phyloP scores from a whole-genome alignment of 1,139 yeast genomes.

The Blastobotrys capitulatus region DNA sequence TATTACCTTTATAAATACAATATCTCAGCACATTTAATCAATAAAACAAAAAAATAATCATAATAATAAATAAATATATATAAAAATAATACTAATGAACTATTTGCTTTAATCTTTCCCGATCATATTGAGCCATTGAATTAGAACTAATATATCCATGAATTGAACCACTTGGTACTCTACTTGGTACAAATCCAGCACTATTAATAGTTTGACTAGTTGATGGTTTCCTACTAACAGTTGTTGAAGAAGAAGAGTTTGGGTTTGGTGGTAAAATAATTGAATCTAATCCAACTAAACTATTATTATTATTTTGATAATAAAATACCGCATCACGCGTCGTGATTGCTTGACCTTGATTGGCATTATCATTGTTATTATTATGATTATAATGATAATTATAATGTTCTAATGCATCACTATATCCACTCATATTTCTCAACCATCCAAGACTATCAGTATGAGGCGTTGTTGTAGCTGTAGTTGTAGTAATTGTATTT shows the following conservation, averaged over 20 bases:
- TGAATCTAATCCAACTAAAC: background rate
- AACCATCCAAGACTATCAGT: background rate
- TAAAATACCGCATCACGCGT: background rate
- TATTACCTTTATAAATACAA: background rate
- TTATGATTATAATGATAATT: constrained; percentile 1
- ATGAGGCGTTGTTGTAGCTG: background rate
- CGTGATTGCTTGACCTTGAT: background rate
- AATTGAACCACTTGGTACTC: background rate
- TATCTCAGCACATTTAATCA: background rate
- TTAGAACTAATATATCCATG: background rate
- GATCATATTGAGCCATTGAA: constrained; percentile 6
- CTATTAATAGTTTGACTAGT: constrained; percentile 1
- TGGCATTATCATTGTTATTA: background rate
- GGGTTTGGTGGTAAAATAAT: background rate
- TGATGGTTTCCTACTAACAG: background rate
- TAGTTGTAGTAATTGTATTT: background rate
- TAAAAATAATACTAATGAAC: background rate
- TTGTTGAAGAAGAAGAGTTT: background rate
- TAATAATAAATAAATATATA: background rate
- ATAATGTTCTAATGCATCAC: background rate
- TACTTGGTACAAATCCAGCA: constrained; percentile 11
- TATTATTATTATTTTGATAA: no score
- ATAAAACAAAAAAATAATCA: background rate
- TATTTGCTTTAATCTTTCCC: background rate
- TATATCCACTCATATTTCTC: background rate